Evolutionary conservation across 2,329 filamentous ascomycete genomes (phyloP), one percentile per base, ranked within the genome.

Genomic region (Scedosporium boydii): DNA sequence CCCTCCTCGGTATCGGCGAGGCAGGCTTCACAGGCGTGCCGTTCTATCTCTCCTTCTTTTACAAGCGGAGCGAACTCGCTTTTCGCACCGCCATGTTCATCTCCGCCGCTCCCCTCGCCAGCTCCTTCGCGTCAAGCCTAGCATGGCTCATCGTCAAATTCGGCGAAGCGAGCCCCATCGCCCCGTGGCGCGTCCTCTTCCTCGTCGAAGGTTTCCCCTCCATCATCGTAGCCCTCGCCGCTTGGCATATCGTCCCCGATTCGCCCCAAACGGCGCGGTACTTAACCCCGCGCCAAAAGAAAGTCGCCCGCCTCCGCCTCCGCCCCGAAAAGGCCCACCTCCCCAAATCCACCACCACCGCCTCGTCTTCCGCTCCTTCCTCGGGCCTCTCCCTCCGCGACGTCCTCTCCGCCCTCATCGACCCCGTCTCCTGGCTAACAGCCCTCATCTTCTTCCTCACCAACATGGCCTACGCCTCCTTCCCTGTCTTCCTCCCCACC

Each of bases 41-140:
- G 0, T 83, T 85, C 64, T 88, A 87, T 66, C 73, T 87, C 38
- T 85, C 83, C 16, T 86, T 86, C 73, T 87, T 87, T 72, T 87
- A 83, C 71, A 82, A 79, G 68, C 74, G 83, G 42, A 76, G 83
- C 55, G 93, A 98, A 73, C 78, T 97, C 41, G 93, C 93, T 0
- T 88, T 95, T 64, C 81, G 93, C 44, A 95, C 90, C 0, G 93
- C 91, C 23, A 81, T 96, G 1, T 96, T 96, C 74, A 87, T 97
- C 61, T 92, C 90, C 0, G 93, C 95, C 66, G 92, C 92, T 1
- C 84, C 84, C 1, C 80, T 96, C 3, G 91, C 91, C 1, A 95
- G 90, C 51, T 87, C 87, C 1, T 93, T 96, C 70, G 90, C 91
- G 0, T 90, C 90, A 46, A 87, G 83, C 7, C 78, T 96, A 3